Base-by-base conservation (phyloP, 2,329 filamentous ascomycete species). In the Cercospora beticola region DNA sequence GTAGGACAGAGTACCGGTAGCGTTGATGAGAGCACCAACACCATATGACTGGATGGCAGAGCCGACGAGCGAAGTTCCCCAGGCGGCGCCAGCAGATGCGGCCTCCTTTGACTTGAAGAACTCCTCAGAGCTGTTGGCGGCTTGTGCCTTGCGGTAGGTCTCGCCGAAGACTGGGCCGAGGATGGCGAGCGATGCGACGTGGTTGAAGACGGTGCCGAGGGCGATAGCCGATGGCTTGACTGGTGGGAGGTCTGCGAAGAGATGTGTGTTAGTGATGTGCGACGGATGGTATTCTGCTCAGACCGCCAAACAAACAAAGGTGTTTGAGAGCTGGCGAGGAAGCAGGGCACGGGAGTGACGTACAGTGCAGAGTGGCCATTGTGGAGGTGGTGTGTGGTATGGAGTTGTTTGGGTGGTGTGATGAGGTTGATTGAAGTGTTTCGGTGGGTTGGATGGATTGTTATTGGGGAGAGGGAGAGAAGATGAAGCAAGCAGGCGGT, bases 161-260 rank as follows among this genome's bases (percentile, higher is more conserved):
- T 96, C 90, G 79, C 95, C 94, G 81, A 98, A 97, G 82, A 98
- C 84, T 72, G 94, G 94, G 69, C 89, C 87, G 71, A 98, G 88
- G 76, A 98, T 89, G 72, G 92, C 94, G 73, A 95, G 89, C 79
- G 95, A 95, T 77, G 93, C 87, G 77, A 90, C 90, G 84, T 99
- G 94, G 87, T 92, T 97, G 89, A 97, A 99, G 82, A 93, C 84
- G 72, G 94, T 95, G 83, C 95, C 95, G 78, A 98, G 89, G 79
- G 94, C 95, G 79, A 99, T 97, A 78, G 95, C 94, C 79, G 94
- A 97, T 76, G 95, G 95, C 90, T 97, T 98, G 79, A 99, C 95
- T 75, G 94, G 86, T 75, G 90, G 90, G 66, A 92, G 86, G 80
- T 91, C 87, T 89, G 72, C 2, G 23, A 10, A 10, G 36, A 62